Percentiles rank a stretch among this genome's conserved stretches.
These are phyloP conservation scores for Ustilago xerochloae DNA, from an alignment of 1,284 basidiomycete genomes.

Conservation along the genomic window DNA sequence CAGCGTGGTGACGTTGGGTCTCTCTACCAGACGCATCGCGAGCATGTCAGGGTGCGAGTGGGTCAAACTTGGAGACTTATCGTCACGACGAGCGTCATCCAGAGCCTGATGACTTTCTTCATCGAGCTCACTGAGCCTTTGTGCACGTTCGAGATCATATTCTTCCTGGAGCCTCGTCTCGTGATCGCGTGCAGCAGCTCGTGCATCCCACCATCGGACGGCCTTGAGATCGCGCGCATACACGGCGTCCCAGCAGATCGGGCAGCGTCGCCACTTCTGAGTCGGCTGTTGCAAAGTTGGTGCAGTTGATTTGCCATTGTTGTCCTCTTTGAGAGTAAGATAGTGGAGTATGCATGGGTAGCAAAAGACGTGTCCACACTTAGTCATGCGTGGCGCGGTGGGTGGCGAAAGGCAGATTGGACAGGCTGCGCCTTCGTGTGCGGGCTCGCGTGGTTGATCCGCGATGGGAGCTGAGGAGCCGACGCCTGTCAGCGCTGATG, in stretches of 20 bases:
- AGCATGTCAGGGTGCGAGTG: slow-evolving; percentile 72
- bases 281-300: slow-evolving; percentile 18
- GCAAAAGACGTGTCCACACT: slow-evolving; percentile 86
- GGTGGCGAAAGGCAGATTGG: slow-evolving; percentile 95
- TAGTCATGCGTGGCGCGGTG: slow-evolving; percentile 92
- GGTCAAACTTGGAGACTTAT: slow-evolving; percentile 19
- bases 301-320: slow-evolving; percentile 12
- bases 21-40: slow-evolving; percentile 85
- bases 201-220: slow-evolving; percentile 74
- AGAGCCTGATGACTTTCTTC: slow-evolving; percentile 9
- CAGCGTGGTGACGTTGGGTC: slow-evolving; percentile 93
- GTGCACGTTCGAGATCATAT: slow-evolving; percentile 23
- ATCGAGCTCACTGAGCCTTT: slow-evolving; percentile 22
- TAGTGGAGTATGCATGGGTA: slow-evolving; percentile 76
- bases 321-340: slow-evolving; percentile 70
- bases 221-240: slow-evolving; percentile 90
- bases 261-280: slow-evolving; percentile 73
- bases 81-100: slow-evolving; percentile 7
- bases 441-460: slow-evolving; percentile 42
- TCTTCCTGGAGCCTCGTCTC: slow-evolving; percentile 34
- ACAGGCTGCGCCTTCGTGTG: slow-evolving; percentile 79
- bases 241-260: slow-evolving; percentile 94
- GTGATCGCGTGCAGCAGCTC: slow-evolving; percentile 40
- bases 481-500: slow-evolving; percentile 67
- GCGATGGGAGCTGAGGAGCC: slow-evolving; percentile 32